phyloP scores from a whole-genome alignment of 495 filamentous ascomycete genomes.

The Aspergillus baeticus region DNA sequence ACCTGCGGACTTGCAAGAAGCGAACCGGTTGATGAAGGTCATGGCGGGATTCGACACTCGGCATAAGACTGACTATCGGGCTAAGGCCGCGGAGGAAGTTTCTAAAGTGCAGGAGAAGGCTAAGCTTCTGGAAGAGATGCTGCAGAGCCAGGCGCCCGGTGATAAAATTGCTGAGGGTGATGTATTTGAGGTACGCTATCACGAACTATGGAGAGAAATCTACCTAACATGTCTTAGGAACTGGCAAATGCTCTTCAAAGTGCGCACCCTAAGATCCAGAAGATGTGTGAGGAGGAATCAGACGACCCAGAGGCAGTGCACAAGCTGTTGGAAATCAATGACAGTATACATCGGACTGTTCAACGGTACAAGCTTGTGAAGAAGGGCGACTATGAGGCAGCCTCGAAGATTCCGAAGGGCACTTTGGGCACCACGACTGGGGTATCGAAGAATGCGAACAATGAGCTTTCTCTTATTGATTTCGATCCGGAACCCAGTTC shows the following conservation, averaged over 20 bases:
- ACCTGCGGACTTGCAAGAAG: conserved; percentile 91
- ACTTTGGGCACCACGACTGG: conserved; percentile 70
- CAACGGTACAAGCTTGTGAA: conserved; percentile 92
- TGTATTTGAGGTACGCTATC: conserved; percentile 71
- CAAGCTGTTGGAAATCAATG: conserved; percentile 94
- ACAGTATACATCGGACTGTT: conserved; percentile 95
- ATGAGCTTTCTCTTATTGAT: conserved; percentile 91
- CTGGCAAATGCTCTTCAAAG: conserved; percentile 88
- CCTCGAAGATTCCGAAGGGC: conserved; percentile 81
- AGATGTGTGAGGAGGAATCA: conserved; percentile 98
- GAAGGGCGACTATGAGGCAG: conserved; percentile 87
- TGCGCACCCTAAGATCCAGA: conserved; percentile 97
- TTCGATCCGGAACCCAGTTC: conserved; percentile 64
- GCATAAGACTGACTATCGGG: conserved; percentile 94
- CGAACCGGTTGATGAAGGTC: conserved; percentile 95
- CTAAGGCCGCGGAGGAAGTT: conserved; percentile 95
- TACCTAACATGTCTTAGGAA: conserved; percentile 51
- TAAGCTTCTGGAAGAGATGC: conserved; percentile 84
- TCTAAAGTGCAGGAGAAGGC: conserved; percentile 91
- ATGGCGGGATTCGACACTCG: conserved; percentile 97
- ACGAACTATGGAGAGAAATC: not conserved
- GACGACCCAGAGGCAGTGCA: conserved; percentile 94
- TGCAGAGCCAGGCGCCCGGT: conserved; percentile 78
- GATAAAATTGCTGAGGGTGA: conserved; percentile 86
- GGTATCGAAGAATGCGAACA: conserved; percentile 70